Evolutionary conservation across 2,329 filamentous ascomycete genomes (phyloP).

Genomic region (Teratosphaeria zuluensis): DNA sequence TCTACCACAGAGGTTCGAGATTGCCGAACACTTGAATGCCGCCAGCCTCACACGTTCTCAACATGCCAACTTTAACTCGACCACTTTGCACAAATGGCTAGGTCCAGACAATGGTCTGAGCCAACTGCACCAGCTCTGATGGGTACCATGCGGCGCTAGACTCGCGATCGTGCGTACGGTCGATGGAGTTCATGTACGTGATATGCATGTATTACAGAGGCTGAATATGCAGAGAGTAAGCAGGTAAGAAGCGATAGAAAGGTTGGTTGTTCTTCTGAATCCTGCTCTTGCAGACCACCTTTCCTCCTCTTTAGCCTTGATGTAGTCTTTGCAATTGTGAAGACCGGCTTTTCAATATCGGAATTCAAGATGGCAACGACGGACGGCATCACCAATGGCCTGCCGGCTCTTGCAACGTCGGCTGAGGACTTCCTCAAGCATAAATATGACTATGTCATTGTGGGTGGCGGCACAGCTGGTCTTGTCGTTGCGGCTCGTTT

Average conservation of each 20-base stretch:
- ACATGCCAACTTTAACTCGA: no score
- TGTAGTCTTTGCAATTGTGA: background rate
- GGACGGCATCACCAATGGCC: slow-evolving; percentile 7
- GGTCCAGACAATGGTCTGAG: background rate
- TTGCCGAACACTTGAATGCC: no score
- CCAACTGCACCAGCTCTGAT: background rate
- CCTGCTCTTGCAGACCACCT: background rate
- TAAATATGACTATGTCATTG: slow-evolving; percentile 19
- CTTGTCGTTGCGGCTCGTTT: slow-evolving; percentile 22
- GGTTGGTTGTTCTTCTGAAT: background rate
- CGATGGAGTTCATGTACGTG: background rate
- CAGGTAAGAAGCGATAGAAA: background rate
- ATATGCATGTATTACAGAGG: background rate
- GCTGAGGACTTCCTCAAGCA: slow-evolving; percentile 19
- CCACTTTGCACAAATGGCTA: background rate
- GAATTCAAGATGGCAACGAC: slow-evolving; percentile 12
- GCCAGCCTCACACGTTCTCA: no score
- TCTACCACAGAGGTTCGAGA: no score
- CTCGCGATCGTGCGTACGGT: background rate
- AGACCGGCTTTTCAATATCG: background rate
- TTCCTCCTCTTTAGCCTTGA: background rate
- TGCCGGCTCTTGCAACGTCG: slow-evolving; percentile 16
- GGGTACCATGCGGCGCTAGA: background rate
- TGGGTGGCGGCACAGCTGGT: slow-evolving; percentile 25
- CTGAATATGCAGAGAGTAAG: background rate